phyloP scores from a whole-genome alignment of 371 early-diverging fungal species.

The Neoconidiobolus thromboides region DNA sequence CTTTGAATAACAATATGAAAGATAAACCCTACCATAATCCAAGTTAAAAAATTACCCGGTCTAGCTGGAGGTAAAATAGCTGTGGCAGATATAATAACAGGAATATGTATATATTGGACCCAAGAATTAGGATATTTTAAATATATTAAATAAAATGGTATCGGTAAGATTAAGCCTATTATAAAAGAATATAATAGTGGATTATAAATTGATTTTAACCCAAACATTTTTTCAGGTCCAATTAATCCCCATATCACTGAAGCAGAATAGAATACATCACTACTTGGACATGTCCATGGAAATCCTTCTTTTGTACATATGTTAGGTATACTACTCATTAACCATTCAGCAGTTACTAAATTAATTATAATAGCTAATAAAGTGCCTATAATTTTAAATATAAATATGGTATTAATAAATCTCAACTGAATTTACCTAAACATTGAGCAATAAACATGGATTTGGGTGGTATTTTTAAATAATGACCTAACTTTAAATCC shows the following conservation, averaged over 20 bases:
- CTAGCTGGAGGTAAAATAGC: slow-evolving; percentile 15
- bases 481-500: slow-evolving; percentile 31
- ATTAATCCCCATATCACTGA: slow-evolving; percentile 38
- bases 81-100: slow-evolving; percentile 20
- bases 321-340: slow-evolving; percentile 22
- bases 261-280: slow-evolving; percentile 18
- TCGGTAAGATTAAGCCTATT: slow-evolving; percentile 14
- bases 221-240: slow-evolving; percentile 38
- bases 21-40: slow-evolving; percentile 14
- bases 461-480: slow-evolving; percentile 39
- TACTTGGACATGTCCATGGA: slow-evolving; percentile 13
- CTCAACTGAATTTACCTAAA: slow-evolving; percentile 15
- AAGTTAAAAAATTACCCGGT: slow-evolving; percentile 7
- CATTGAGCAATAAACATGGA: slow-evolving; percentile 26
- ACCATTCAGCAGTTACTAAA: slow-evolving; percentile 25
- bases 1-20: slow-evolving; percentile 13
- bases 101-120: slow-evolving; percentile 10
- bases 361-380: slow-evolving; percentile 29
- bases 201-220: slow-evolving; percentile 24
- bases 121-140: slow-evolving; percentile 14
- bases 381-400: slow-evolving; percentile 19
- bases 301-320: slow-evolving; percentile 21
- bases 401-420: not conserved
- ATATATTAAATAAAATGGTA: slow-evolving; percentile 12
- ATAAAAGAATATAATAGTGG: slow-evolving; percentile 17